A percentile compares a stretch with the other conserved stretches of the same genome.
Evolutionary conservation across 1,284 basidiomycete genomes (phyloP).

Genomic region (Phylloboletellus chloephorus): DNA sequence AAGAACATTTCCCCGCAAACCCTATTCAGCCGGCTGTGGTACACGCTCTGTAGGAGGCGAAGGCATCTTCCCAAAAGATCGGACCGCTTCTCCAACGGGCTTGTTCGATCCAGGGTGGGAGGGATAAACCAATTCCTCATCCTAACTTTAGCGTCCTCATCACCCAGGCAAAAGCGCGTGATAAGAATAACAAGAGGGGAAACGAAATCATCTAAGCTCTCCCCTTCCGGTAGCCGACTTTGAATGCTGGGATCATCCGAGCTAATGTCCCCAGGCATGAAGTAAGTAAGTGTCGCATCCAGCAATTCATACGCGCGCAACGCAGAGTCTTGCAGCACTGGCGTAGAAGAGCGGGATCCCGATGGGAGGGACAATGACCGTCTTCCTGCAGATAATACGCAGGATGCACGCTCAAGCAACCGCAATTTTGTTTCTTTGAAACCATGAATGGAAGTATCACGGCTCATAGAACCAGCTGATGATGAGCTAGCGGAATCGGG

Average conservation of each 20-base stretch:
- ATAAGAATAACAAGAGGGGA: constrained; percentile 72
- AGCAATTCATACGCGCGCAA: constrained; percentile 61
- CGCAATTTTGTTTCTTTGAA: constrained; percentile 39
- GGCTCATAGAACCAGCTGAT: constrained; percentile 15
- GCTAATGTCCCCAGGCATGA: constrained; percentile 59
- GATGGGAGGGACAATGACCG: constrained; percentile 51
- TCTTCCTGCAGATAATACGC: constrained; percentile 47
- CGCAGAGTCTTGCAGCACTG: constrained; percentile 45
- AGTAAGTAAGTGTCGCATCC: constrained; percentile 55
- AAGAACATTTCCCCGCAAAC: constrained; percentile 83
- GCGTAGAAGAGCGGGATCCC: constrained; percentile 36
- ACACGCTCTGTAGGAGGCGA: constrained; percentile 69
- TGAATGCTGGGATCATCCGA: constrained; percentile 60
- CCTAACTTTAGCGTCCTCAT: constrained; percentile 49
- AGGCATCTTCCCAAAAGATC: constrained; percentile 76
- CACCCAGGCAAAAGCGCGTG: constrained; percentile 60
- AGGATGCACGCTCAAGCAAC: constrained; percentile 59
- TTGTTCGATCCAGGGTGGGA: constrained; percentile 70
- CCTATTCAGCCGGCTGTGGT: constrained; percentile 66
- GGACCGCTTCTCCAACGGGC: constrained; percentile 63
- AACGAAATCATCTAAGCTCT: constrained; percentile 69
- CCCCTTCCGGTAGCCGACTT: constrained; percentile 42
- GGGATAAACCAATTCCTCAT: constrained; percentile 69
- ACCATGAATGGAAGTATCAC: constrained; percentile 5
- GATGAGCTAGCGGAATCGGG: constrained; percentile 23